Base-by-base conservation (phyloP, 2,329 filamentous ascomycete species). In the Nemania sp. region DNA sequence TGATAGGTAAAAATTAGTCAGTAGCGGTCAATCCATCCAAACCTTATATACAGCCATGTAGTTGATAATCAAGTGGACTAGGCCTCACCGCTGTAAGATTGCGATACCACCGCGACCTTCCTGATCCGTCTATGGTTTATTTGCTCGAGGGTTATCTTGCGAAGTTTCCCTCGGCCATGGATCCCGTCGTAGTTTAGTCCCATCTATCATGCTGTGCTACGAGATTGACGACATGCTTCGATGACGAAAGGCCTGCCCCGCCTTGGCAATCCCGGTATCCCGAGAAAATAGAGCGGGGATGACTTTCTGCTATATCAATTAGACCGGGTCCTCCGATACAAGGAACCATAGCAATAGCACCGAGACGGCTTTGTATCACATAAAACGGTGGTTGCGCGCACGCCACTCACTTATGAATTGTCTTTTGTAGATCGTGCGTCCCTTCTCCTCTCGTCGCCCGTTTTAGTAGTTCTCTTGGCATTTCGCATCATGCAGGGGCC, bases 401-500 rank as follows among this genome's bases (percentile, higher is more conserved):
- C 18, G 17, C 17, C 9, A 34, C 29, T 42, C 32, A 13, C 21
- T 12, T 34, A 15, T 47, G 17, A 25, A 32, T 10, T 20, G 11
- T 15, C 39, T 40, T 3, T 13, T 13, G 39, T 11, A 25, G 29
- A 15, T 17, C 25, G 4, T 25, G 10, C 34, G n/a, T n/a, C n/a
- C 25, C 7, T 7, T 29, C 25, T 29, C 25, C 4, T 45, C 5
- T 20, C 5, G 7, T 34, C 34, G 2, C 32, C 17, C 43, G 3
- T 21, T n/a, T 48, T 17, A 13, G 15, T 21, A 10, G 2, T 4
- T 34, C n/a, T 5, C 32, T 10, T 11, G 12, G 13, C 4, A 17
- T 32, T 45, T 7, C 18, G 15, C 43, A 57, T 7, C 12, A 57
- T 54, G 48, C 69, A 66, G 65, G 64, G 60, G 51, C 37, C 64